phyloP scores from a whole-genome alignment of 106 monocot genomes.

The Platanthera guangdongensis region DNA sequence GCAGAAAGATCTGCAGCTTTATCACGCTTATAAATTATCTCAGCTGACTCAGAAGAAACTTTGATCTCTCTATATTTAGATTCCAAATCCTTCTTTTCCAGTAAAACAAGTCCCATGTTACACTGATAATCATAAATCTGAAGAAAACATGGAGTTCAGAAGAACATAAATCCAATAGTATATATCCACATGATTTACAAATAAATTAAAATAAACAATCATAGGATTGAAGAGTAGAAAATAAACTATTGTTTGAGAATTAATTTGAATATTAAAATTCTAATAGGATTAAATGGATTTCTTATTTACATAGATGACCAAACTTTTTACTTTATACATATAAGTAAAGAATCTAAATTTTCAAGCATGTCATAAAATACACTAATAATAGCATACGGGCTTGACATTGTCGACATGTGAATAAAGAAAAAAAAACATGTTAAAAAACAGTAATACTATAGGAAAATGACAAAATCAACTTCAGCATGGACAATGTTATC shows the following conservation, averaged over 20 bases:
- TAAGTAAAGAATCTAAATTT: not conserved
- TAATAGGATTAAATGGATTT: not conserved
- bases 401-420: not conserved
- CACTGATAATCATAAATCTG: slow-evolving; percentile 87
- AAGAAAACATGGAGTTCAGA: slow-evolving; percentile 12
- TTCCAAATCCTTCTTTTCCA: slow-evolving; percentile 64
- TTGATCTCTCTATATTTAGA: slow-evolving; percentile 67
- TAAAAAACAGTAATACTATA: not conserved
- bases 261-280: not conserved
- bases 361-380: not conserved
- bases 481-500: too few relatives aligned
- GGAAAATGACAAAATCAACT: not conserved
- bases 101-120: slow-evolving; percentile 76
- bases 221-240: not conserved
- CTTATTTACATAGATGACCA: not conserved
- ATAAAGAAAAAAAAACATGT: not conserved
- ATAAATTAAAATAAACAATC: not conserved
- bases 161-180: not conserved
- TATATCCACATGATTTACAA: not conserved
- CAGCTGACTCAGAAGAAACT: slow-evolving; percentile 49
- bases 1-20: slow-evolving; percentile 39
- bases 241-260: not conserved
- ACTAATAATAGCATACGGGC: not conserved
- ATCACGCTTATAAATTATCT: slow-evolving; percentile 40
- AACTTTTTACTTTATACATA: not conserved